Percentiles rank a stretch among this genome's conserved stretches.
Conservation (phyloP, 2,329 filamentous ascomycete genomes). For the Epichloe festucae region DNA sequence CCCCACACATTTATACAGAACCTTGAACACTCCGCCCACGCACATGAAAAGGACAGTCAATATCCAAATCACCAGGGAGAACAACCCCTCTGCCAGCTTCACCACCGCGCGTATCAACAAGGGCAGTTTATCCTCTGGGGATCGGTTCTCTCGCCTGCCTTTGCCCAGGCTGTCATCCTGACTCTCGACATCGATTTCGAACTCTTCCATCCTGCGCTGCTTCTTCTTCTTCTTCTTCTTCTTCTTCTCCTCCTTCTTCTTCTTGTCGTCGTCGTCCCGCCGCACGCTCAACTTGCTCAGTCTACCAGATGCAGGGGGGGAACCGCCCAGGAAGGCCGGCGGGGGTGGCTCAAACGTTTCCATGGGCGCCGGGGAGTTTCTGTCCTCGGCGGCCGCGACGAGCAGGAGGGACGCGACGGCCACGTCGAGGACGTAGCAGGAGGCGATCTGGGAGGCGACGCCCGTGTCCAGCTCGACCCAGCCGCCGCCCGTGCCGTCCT, state of each 20-base stretch:
- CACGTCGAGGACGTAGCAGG: conserved; percentile 50
- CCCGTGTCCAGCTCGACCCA: conserved; percentile 49
- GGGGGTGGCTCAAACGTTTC: conserved; percentile 50
- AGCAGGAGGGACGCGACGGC: conserved; percentile 47
- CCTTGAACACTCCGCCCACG: conserved; percentile 34
- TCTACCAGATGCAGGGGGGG: conserved; percentile 11
- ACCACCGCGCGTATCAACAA: conserved; percentile 34
- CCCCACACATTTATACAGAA: conserved; percentile 37
- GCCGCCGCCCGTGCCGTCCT: conserved; percentile 45
- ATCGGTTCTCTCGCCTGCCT: conserved; percentile 22
- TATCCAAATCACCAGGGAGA: conserved; percentile 47
- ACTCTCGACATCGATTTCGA: conserved; percentile 50
- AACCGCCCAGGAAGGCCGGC: conserved; percentile 12
- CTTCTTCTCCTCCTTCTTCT: conserved; percentile 14
- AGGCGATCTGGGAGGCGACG: conserved; percentile 45
- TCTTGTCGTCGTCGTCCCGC: conserved; percentile 19
- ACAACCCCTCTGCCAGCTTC: conserved; percentile 35
- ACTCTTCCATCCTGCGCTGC: conserved; percentile 36
- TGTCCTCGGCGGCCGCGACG: conserved; percentile 44
- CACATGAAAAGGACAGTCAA: conserved; percentile 43
- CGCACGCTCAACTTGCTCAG: conserved; percentile 19
- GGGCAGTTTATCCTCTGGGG: conserved; percentile 35
- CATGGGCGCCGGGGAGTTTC: conserved; percentile 25
- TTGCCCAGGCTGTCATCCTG: conserved; percentile 35
- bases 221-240: conserved; percentile 13